Base-by-base conservation (phyloP, 768 basidiomycete genomes). In the Russula virescens region DNA sequence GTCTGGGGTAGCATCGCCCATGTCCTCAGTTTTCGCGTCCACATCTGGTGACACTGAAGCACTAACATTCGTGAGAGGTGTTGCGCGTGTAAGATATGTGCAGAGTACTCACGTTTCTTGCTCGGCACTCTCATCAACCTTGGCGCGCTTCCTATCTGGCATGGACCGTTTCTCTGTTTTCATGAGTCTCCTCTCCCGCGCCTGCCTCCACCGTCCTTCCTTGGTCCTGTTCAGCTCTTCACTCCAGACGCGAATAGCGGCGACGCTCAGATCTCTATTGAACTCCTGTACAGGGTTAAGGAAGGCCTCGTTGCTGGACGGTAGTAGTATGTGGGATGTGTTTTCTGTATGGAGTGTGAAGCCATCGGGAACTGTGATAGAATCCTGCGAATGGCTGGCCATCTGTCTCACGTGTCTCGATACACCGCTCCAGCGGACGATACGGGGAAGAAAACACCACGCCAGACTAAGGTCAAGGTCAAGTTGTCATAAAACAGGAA, bases 241-340 rank as follows among this genome's bases (percentile, higher is more conserved):
- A 62, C 89, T 88, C 94, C 94, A 99, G 4, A 86, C 84, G 34
- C 86, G 80, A 60, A 99, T 98, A 66, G 89, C 89, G 23, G 94
- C 92, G 47, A 98, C 86, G 66, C 91, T 94, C 50, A 92, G 73
- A 75, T 99, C 97, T 43, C 97, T 82, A 75, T 99, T 99, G 79
- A 97, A 99, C 74, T 99, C 93, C 72, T 99, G 97, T 14, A 98
- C 88, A 7, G 97, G 96, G 71, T 99, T 99, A 63, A 98, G 76
- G 74, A 99, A 99, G 2, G 95, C 92, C 61, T 90, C 88, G 65
- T 92, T 89, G 58, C 76, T 75, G 50, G 82, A 79, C 6, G 87
- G 84, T 25, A 94, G 78, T 59, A 97, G 80, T 70, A 98, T 89
- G 70, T 83, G 84, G 0, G 90, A 83, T 3, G 82, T 85, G 73